A percentile compares a stretch with the other conserved stretches of the same genome.
Conservation (phyloP, 495 filamentous ascomycete genomes). For the Clavariopsis aquatica region DNA sequence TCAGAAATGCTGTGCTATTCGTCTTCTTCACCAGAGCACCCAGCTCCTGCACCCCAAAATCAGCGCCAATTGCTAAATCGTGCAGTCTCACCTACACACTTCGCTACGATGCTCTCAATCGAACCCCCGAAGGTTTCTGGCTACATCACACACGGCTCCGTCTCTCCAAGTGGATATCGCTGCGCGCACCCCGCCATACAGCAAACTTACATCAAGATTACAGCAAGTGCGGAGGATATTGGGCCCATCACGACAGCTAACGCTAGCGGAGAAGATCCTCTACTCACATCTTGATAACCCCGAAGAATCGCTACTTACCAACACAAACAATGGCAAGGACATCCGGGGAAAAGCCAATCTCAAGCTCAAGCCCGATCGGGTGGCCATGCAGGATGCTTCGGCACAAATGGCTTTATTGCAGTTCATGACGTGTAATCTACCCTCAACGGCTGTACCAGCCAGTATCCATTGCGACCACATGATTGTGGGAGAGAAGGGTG, state of each 20-base stretch:
- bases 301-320: slow-evolving; percentile 78
- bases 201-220: slow-evolving; percentile 60
- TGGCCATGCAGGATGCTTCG: slow-evolving; percentile 98
- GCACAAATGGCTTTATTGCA: slow-evolving; percentile 97
- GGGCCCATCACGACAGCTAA: slow-evolving; percentile 65
- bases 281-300: slow-evolving; percentile 91
- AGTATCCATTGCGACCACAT: slow-evolving; percentile 99
- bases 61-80: neutral
- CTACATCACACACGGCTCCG: slow-evolving; percentile 27
- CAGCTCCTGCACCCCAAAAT: neutral
- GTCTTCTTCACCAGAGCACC: no score
- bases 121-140: slow-evolving; percentile 27
- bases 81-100: slow-evolving; percentile 14
- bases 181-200: slow-evolving; percentile 64
- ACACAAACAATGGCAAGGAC: slow-evolving; percentile 74
- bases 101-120: slow-evolving; percentile 6
- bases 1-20: neutral
- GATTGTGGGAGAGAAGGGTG: slow-evolving; percentile 92
- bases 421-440: slow-evolving; percentile 95
- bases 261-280: slow-evolving; percentile 94
- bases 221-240: slow-evolving; percentile 71
- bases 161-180: slow-evolving; percentile 40
- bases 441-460: slow-evolving; percentile 89
- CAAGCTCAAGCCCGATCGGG: slow-evolving; percentile 95
- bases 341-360: slow-evolving; percentile 88